phyloP scores from a whole-genome alignment of 495 filamentous ascomycete genomes.

The Hypoxylon subgilvum region DNA sequence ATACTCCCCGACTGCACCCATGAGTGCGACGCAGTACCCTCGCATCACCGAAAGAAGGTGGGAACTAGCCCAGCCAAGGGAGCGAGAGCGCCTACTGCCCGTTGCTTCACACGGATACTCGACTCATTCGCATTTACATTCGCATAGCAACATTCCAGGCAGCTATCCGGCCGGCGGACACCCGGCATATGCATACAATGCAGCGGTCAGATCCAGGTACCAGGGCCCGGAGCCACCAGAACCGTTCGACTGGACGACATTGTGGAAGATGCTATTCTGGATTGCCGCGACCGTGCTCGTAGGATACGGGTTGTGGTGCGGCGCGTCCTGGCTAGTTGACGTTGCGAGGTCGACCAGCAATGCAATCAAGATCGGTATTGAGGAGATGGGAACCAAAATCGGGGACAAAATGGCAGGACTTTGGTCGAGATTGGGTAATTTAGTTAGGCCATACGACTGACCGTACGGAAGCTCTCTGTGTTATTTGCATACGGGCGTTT shows the following conservation, averaged over 20 bases:
- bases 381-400: not conserved
- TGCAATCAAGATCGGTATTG: not conserved
- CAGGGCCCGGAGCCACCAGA: not conserved
- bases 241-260: not conserved
- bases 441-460: not conserved
- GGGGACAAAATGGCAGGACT: too few species aligned
- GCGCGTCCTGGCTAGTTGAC: slow-evolving; percentile 2
- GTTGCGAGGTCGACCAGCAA: not conserved
- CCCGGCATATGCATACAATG: not conserved
- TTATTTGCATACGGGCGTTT: not conserved
- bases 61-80: not conserved
- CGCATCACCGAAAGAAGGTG: not conserved
- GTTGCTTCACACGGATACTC: slow-evolving; percentile 2
- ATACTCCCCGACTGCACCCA: not conserved
- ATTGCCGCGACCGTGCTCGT: not conserved
- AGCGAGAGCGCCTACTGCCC: slow-evolving; percentile 8
- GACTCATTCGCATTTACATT: not conserved
- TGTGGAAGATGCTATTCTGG: slow-evolving; percentile 19
- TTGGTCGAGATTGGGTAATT: slow-evolving; percentile 1
- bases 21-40: not conserved
- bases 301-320: slow-evolving; percentile 1
- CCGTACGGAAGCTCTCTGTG: too few species aligned
- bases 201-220: not conserved
- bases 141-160: not conserved
- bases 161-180: not conserved